phyloP scores from a whole-genome alignment of 2,329 filamentous ascomycete genomes.

The Pseudofabraea citricarpa region DNA sequence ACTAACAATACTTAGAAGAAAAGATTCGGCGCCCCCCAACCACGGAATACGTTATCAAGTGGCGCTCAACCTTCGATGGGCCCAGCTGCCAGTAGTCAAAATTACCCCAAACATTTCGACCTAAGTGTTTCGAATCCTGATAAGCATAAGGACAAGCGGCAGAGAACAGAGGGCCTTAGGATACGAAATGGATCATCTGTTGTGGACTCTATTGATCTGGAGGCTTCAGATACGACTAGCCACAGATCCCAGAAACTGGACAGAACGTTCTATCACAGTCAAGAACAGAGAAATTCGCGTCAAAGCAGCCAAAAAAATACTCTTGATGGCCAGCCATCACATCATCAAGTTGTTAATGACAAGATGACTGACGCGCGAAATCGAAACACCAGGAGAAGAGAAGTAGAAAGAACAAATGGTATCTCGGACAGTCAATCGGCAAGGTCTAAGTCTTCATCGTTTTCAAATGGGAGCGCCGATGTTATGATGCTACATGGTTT shows the following conservation, averaged over 20 bases:
- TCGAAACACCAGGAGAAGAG: not conserved
- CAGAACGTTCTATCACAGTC: too few species aligned
- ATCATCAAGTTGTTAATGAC: not conserved
- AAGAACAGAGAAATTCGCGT: too few species aligned
- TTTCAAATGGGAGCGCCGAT: not conserved
- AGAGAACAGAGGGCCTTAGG: not conserved
- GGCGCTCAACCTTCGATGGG: too few species aligned
- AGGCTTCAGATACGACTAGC: not conserved
- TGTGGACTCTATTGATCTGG: not conserved
- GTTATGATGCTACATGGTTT: not conserved
- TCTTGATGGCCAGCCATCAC: not conserved
- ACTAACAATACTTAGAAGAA: too few species aligned
- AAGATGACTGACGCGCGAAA: not conserved
- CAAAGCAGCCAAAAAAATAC: too few species aligned
- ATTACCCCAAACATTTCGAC: not conserved
- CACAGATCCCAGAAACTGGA: too few species aligned
- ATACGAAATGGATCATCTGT: not conserved
- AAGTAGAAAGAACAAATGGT: not conserved
- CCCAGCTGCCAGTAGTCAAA: not conserved
- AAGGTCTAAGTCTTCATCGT: not conserved
- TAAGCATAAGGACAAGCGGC: not conserved
- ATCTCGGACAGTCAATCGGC: not conserved
- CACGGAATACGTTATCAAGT: too few species aligned
- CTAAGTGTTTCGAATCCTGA: not conserved
- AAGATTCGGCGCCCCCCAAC: too few species aligned